Base-by-base conservation (phyloP, 2,329 filamentous ascomycete species). In the Chaetoscypha palmicola region DNA sequence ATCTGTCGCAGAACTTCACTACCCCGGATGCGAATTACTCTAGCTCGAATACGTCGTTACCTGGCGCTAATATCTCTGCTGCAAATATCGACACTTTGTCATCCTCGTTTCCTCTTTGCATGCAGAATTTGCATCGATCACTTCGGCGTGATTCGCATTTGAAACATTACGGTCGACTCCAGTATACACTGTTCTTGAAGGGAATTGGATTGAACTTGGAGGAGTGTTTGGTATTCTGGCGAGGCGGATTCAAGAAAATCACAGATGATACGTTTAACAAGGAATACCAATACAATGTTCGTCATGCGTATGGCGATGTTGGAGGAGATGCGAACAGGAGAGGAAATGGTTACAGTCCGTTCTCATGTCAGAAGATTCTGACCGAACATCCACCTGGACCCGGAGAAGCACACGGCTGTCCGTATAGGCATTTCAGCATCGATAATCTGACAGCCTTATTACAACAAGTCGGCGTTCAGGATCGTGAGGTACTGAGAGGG, bases 211-310 rank as follows among this genome's bases (percentile, higher is more conserved):
- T 98, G 21, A 88, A 78, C 51, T 70, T 98, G n/a, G 89, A 96
- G 59, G 91, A 98, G 65, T 88, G 81, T 56, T 75, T 98, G 19
- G 57, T 88, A 10, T 98, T 98, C 70, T 98, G 92, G 92, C 82
- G 92, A 9, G 76, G 79, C 50, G 73, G 76, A 21, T 97, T 98
- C 75, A 81, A 80, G 62, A 84, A 88, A 54, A 79, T 94, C 52
- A 90, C 86, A 0, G 92, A 97, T 59, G 91, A 97, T 58, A 83
- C 83, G 26, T 98, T 97, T 74, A 94, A 94, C 67, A 97, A 96
- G 62, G 89, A 96, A 62, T 97, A 98, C 68, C 78, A 86, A 34
- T 98, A 98, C 74, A 97, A 98, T 63, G 79, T 97, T 46, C 85
- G 90, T n/a, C 91, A 98, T 72, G 66, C 74, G 1, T 98, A 97